Conservation (phyloP, 2,329 filamentous ascomycete genomes). For the Esteya vermicola region DNA sequence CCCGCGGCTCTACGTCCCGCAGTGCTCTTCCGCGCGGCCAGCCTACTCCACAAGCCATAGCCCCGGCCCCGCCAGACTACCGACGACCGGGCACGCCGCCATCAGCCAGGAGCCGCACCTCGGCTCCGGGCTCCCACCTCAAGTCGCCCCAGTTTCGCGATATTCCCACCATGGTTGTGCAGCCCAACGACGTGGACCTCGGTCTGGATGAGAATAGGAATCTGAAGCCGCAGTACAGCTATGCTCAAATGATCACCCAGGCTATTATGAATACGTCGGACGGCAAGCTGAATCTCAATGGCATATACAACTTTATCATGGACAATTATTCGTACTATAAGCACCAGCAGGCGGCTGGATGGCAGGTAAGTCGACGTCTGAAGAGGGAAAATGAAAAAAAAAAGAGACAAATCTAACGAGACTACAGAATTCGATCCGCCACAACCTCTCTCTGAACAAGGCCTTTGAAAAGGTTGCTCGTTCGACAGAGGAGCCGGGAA, state of each 20-base stretch:
- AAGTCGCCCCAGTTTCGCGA: slow-evolving; percentile 25
- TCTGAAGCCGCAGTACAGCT: slow-evolving; percentile 90
- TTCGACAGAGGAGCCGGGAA: slow-evolving; percentile 87
- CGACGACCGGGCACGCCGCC: slow-evolving; percentile 47
- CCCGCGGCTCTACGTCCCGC: slow-evolving; percentile 12
- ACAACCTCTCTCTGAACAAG: slow-evolving; percentile 92
- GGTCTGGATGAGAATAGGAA: slow-evolving; percentile 76
- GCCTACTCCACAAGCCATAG: slow-evolving; percentile 33
- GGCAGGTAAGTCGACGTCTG: slow-evolving; percentile 65
- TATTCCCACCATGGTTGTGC: slow-evolving; percentile 29
- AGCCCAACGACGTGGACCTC: slow-evolving; percentile 51
- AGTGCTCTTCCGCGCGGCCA: slow-evolving; percentile 15
- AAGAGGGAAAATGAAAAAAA: neutral
- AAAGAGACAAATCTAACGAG: neutral
- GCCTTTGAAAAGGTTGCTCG: slow-evolving; percentile 87
- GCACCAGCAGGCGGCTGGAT: slow-evolving; percentile 60
- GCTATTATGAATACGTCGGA: slow-evolving; percentile 80
- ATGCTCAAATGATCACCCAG: slow-evolving; percentile 92
- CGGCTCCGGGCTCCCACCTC: slow-evolving; percentile 14
- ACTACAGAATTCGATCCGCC: slow-evolving; percentile 80
- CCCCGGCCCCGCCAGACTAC: slow-evolving; percentile 45
- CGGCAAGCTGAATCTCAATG: slow-evolving; percentile 77
- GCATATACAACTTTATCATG: slow-evolving; percentile 90
- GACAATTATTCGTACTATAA: slow-evolving; percentile 88
- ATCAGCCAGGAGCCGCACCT: slow-evolving; percentile 24